Conservation (phyloP, 1,284 basidiomycete species). For the Sanguinoderma infundibulare region DNA sequence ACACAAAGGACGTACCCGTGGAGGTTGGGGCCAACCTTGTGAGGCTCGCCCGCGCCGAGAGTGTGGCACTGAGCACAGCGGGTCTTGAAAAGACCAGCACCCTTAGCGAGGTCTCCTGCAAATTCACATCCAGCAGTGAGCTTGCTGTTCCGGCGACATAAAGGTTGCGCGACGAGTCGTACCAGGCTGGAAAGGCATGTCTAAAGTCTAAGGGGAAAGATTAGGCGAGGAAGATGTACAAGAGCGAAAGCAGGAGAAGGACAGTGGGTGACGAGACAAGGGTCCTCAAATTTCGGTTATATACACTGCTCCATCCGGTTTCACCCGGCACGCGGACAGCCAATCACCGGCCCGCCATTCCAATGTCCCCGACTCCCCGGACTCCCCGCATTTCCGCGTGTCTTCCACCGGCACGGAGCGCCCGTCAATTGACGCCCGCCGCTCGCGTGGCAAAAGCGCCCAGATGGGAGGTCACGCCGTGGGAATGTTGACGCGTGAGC, state of each 20-base stretch:
- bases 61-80: conserved; percentile 99
- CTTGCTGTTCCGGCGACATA: neutral
- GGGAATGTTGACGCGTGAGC: conserved; percentile 28
- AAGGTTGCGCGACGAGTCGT: conserved; percentile 11
- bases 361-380: conserved; percentile 1
- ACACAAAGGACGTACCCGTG: conserved; percentile 67
- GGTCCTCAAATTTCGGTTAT: conserved; percentile 35
- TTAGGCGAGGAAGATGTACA: conserved; percentile 28
- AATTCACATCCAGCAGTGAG: conserved; percentile 3
- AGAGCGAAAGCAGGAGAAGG: conserved; percentile 21
- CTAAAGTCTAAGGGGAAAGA: conserved; percentile 32
- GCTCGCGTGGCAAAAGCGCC: neutral
- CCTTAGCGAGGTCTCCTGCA: conserved; percentile 86
- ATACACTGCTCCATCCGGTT: conserved; percentile 26
- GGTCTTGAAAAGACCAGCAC: conserved; percentile 93
- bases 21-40: conserved; percentile 95
- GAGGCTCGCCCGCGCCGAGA: conserved; percentile 78
- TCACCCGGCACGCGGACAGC: conserved; percentile 19
- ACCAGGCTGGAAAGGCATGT: conserved; percentile 43
- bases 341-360: conserved; percentile 23
- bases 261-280: conserved; percentile 21
- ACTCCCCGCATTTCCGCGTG: conserved; percentile 4
- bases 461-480: conserved; percentile 18
- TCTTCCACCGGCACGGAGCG: conserved; percentile 15
- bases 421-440: neutral